phyloP scores from a whole-genome alignment of 805 yeast genomes.

The Citeromyces matritensis region DNA sequence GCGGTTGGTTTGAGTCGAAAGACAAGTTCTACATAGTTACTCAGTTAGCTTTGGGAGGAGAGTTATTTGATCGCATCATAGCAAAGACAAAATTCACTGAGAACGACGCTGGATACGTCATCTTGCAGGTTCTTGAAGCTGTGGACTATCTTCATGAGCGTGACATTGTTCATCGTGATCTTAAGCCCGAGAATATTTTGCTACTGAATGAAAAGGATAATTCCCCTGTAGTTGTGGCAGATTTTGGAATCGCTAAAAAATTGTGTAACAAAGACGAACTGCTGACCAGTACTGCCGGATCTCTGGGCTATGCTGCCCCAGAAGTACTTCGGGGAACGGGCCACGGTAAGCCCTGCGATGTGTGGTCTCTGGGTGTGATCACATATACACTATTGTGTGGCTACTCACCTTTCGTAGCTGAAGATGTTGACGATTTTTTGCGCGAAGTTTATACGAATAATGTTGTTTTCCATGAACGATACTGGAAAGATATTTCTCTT shows the following conservation, averaged over 20 bases:
- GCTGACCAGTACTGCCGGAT: constrained; percentile 46
- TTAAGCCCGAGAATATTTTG: constrained; percentile 87
- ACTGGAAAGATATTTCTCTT: constrained; percentile 71
- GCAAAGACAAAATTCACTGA: constrained; percentile 78
- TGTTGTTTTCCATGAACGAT: constrained; percentile 74
- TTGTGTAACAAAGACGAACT: constrained; percentile 44
- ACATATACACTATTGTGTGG: constrained; percentile 86
- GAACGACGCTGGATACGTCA: constrained; percentile 64
- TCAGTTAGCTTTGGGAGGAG: constrained; percentile 94
- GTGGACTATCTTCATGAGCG: constrained; percentile 59
- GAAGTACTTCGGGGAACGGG: constrained; percentile 60
- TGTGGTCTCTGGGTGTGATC: constrained; percentile 92
- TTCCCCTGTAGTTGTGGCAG: constrained; percentile 77
- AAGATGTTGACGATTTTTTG: constrained; percentile 66
- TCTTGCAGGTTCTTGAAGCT: constrained; percentile 66
- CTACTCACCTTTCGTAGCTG: constrained; percentile 82
- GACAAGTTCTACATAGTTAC: constrained; percentile 91
- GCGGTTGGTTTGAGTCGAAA: constrained; percentile 87
- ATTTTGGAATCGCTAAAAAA: constrained; percentile 88
- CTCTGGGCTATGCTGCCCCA: constrained; percentile 91
- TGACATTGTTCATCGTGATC: constrained; percentile 84
- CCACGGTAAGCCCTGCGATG: constrained; percentile 91
- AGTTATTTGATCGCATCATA: constrained; percentile 77
- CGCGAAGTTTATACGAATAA: constrained; percentile 60
- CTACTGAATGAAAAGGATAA: constrained; percentile 47